Base-by-base conservation (phyloP, 768 basidiomycete genomes). In the Trametes coccinea region DNA sequence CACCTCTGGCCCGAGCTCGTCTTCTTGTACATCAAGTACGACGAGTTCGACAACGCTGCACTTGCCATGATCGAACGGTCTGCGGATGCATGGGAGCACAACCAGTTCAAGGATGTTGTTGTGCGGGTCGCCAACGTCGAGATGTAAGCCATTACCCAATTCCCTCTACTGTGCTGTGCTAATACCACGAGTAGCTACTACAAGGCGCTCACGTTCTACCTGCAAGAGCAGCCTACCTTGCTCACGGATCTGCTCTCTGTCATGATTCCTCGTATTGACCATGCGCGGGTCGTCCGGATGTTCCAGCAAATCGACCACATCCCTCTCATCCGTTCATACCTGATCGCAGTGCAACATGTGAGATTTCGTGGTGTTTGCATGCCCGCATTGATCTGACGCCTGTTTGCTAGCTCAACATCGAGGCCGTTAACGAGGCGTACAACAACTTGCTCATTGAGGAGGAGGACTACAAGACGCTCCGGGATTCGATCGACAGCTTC, bases 1-100 rank as follows among this genome's bases (percentile, higher is more conserved):
- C 97, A 98, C 68, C 84, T 99, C 48, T 99, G 97, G 97, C 89
- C 96, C 10, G 96, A 98, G 73, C 86, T 99, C 11, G 96, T 99
- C 39, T 98, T 96, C 84, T 78, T 99, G 53, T 99, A 98, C 76
- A 89, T 98, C 80, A 97, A 97, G 77, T 99, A 99, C 69, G 97
- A 97, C 71, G 92, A 95, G 82, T 94, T 88, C 71, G 97, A 98
- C 73, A 98, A 99, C 70, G 96, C 97, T 34, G 93, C 96, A 40
- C 80, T 98, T 66, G 93, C 95, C 4, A 99, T 98, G 95, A 98
- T 98, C 73, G 97, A 99, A 74, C 89, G 95, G 17, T 92, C 97
- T 2, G 85, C 93, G n/a, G 94, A 97, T 75, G 94, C 95, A 51
- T 99, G 95, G 95, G 97, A 99, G 59, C 97, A 99, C 78, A 95